Percentiles rank a stretch among this genome's conserved stretches.
phyloP scores from a whole-genome alignment of 1,284 basidiomycete species.

The Phylloboletellus chloephorus region DNA sequence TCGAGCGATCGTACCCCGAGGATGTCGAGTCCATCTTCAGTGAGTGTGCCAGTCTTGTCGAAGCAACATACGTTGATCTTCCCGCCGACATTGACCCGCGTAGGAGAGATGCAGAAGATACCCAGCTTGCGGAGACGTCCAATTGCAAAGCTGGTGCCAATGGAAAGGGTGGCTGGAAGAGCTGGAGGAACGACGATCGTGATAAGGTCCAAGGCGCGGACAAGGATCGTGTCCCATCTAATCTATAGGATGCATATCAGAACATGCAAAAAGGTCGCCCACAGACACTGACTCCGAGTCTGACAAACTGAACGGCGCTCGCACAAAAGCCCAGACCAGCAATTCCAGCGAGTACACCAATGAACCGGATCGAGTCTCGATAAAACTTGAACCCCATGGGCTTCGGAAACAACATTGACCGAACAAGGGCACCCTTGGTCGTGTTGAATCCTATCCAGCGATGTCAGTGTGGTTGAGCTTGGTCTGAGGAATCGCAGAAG shows the following conservation, averaged over 20 bases:
- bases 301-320: conserved; percentile 88
- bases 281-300: conserved; percentile 66
- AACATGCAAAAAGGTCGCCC: neutral
- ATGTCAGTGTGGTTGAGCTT: conserved; percentile 2
- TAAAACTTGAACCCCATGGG: conserved; percentile 98
- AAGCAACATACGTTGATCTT: conserved; percentile 99
- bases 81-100: conserved; percentile 92
- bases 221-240: conserved; percentile 83
- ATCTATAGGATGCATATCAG: conserved; percentile 45
- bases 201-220: conserved; percentile 94
- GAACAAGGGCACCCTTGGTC: conserved; percentile 92
- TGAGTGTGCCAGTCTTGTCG: conserved; percentile 98
- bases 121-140: conserved; percentile 81
- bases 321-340: conserved; percentile 85
- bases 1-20: conserved; percentile 86
- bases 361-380: conserved; percentile 96
- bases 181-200: conserved; percentile 98
- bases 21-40: conserved; percentile 97
- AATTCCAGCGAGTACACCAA: conserved; percentile 84
- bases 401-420: conserved; percentile 98
- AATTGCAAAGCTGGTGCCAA: conserved; percentile 96
- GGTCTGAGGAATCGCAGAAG: conserved; percentile 10
- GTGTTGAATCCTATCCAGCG: conserved; percentile 79
- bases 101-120: conserved; percentile 97
- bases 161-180: conserved; percentile 93